phyloP scores from a whole-genome alignment of 2,329 filamentous ascomycete species.

The Aspergillus sojae region DNA sequence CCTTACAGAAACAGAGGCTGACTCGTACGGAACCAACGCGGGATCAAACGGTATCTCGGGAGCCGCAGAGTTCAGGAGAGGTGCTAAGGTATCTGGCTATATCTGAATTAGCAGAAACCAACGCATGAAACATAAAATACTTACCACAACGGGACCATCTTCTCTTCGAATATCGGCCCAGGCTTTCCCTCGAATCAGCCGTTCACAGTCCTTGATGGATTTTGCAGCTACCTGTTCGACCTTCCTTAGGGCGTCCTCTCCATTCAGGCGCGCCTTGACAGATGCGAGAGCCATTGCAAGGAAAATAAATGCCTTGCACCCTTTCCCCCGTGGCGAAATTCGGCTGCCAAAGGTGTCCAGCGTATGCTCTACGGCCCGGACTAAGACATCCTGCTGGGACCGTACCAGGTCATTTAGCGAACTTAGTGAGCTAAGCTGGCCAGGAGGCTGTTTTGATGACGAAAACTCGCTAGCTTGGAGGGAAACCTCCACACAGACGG shows the following conservation, averaged over 20 bases:
- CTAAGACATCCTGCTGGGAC: conserved; percentile 34
- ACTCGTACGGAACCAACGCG: conserved; percentile 23
- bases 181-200: conserved; percentile 26
- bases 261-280: conserved; percentile 35
- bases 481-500: conserved; percentile 36
- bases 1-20: conserved; percentile 30
- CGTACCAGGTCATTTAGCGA: conserved; percentile 34
- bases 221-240: conserved; percentile 28
- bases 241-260: conserved; percentile 29
- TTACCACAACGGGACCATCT: conserved; percentile 22
- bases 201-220: conserved; percentile 27
- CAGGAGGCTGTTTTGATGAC: conserved; percentile 6
- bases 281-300: conserved; percentile 32
- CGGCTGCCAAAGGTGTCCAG: conserved; percentile 32
- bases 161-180: conserved; percentile 25
- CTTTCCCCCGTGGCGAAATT: conserved; percentile 29
- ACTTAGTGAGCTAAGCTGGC: conserved; percentile 15
- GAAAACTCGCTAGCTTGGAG: conserved; percentile 32
- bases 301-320: conserved; percentile 35
- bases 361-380: conserved; percentile 32
- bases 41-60: conserved; percentile 30
- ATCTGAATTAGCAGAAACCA: conserved; percentile 11
- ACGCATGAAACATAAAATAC: background rate
- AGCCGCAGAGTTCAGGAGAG: conserved; percentile 14
- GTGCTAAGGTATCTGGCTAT: conserved; percentile 17